A percentile compares a stretch with the other conserved stretches of the same genome.
phyloP scores from a whole-genome alignment of 2,329 filamentous ascomycete species.

The Atkinsonella texensis region DNA sequence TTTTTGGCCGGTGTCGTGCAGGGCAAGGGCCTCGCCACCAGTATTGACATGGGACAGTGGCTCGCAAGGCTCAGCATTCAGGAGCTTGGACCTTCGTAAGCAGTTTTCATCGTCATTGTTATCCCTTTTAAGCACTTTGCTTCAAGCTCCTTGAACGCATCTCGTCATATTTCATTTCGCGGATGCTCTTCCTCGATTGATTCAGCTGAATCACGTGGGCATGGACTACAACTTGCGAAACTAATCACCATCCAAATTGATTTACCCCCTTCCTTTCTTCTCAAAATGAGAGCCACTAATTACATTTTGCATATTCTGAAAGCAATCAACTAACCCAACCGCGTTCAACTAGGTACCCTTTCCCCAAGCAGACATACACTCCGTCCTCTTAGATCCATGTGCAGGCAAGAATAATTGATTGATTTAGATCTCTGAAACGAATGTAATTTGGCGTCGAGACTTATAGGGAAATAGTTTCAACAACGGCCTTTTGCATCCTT shows the following conservation, averaged over 20 bases:
- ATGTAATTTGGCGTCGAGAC: constrained; percentile 30
- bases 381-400: constrained; percentile 26
- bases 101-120: constrained; percentile 17
- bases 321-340: constrained; percentile 5
- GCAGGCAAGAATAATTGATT: constrained; percentile 7
- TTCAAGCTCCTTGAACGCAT: not conserved
- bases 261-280: not conserved
- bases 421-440: constrained; percentile 8
- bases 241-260: not conserved
- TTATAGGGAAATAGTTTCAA: constrained; percentile 37
- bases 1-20: constrained; percentile 82
- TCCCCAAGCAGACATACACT: constrained; percentile 67
- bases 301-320: constrained; percentile 1
- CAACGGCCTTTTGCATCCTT: constrained; percentile 35
- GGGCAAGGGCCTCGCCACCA: constrained; percentile 65
- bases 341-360: constrained; percentile 50
- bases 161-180: not conserved
- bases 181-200: not conserved
- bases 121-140: constrained; percentile 1
- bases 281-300: not conserved
- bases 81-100: constrained; percentile 91
- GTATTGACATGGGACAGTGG: constrained; percentile 92
- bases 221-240: not conserved
- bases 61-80: constrained; percentile 86
- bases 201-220: not conserved